Evolutionary conservation across 1,284 basidiomycete genomes (phyloP).

Genomic region (Ceratobasidium sp.): DNA sequence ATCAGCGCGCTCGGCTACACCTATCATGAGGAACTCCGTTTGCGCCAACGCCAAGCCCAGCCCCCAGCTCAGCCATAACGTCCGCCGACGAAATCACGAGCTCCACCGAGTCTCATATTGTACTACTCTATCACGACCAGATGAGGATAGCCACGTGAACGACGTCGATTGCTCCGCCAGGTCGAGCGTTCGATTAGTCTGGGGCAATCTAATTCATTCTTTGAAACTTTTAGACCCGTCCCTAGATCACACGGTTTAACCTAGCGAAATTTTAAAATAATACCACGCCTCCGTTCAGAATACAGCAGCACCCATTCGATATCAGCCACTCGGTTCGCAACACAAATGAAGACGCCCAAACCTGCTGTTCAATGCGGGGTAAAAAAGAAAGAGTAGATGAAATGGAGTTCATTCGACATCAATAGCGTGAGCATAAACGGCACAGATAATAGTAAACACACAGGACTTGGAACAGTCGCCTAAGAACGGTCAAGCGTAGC

Average conservation of each 20-base stretch:
- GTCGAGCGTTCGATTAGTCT: not conserved
- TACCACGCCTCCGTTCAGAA: too few relatives aligned
- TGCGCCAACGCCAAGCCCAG: conserved; percentile 11
- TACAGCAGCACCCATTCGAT: too few relatives aligned
- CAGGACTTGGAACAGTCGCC: not conserved
- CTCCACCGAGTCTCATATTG: not conserved
- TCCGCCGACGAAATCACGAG: not conserved
- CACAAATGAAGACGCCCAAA: not conserved
- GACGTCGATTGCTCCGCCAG: conserved; percentile 6
- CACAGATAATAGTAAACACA: not conserved
- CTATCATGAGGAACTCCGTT: conserved; percentile 32
- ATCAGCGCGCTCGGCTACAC: conserved; percentile 24
- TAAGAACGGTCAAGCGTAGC: not conserved
- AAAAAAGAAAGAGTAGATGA: conserved; percentile 2
- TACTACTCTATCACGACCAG: not conserved
- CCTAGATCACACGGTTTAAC: not conserved
- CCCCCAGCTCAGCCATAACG: not conserved
- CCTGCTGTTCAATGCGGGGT: not conserved
- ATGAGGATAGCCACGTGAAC: conserved; percentile 1
- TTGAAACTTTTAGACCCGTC: not conserved
- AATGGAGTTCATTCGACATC: not conserved
- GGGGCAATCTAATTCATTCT: not conserved
- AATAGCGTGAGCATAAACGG: too few relatives aligned
- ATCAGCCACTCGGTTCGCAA: too few relatives aligned
- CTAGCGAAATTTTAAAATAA: too few relatives aligned